Evolutionary conservation across 352 stramenopile species (phyloP).

Genomic region (Globisporangium perplexum): DNA sequence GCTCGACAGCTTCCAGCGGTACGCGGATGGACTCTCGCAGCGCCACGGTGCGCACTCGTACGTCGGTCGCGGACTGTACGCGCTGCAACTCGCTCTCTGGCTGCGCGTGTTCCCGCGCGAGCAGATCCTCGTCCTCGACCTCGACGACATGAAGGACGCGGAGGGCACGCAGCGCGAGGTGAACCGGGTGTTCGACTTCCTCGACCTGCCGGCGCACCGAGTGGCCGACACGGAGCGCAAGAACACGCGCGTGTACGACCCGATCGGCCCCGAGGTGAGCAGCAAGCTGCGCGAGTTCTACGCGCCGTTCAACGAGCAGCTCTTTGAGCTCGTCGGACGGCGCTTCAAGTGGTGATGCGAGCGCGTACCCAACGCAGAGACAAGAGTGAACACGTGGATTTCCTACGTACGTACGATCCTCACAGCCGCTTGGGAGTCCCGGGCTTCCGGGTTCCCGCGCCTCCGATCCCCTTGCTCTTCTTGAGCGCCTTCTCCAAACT

Average conservation of each 20-base stretch:
- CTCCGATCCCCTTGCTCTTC: constrained; percentile 21
- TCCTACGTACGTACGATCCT: background rate
- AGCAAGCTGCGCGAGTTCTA: constrained; percentile 55
- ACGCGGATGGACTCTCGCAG: constrained; percentile 35
- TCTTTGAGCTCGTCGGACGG: constrained; percentile 45
- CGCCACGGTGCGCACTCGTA: constrained; percentile 75
- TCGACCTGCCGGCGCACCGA: constrained; percentile 23
- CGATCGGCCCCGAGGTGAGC: constrained; percentile 24
- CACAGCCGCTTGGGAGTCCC: constrained; percentile 10
- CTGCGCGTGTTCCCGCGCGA: constrained; percentile 80
- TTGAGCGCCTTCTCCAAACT: constrained; percentile 43
- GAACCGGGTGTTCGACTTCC: constrained; percentile 42
- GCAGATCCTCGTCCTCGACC: constrained; percentile 81
- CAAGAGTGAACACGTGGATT: no score
- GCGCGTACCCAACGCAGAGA: no score
- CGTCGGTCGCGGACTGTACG: constrained; percentile 89
- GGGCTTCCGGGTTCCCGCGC: constrained; percentile 3
- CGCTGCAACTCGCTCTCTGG: constrained; percentile 89
- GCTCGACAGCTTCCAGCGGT: constrained; percentile 32
- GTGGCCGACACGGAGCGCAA: constrained; percentile 47
- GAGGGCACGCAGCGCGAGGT: constrained; percentile 27
- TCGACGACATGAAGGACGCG: constrained; percentile 81
- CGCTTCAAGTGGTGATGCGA: constrained; percentile 26
- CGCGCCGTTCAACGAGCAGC: constrained; percentile 56
- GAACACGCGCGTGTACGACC: constrained; percentile 58